Evolutionary conservation across 2,329 filamentous ascomycete genomes (phyloP).

Genomic region (Pseudocercospora eumusae): DNA sequence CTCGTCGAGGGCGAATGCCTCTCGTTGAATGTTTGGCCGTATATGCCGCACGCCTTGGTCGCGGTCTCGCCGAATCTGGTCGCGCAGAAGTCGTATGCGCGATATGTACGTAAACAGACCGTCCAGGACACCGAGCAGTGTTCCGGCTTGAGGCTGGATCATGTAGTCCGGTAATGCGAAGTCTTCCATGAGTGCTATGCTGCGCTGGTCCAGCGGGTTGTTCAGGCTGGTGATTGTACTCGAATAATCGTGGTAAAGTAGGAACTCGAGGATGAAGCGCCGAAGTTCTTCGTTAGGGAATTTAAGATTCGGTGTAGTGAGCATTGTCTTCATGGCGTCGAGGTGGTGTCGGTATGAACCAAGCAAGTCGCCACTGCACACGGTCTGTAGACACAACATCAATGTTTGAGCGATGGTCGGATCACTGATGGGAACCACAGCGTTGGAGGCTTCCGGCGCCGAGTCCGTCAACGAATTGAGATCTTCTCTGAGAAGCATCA

Average conservation of each 20-base stretch:
- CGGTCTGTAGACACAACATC: constrained; percentile 61
- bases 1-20: constrained; percentile 73
- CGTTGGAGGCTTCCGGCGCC: constrained; percentile 31
- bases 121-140: constrained; percentile 78
- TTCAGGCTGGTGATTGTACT: constrained; percentile 60
- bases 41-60: constrained; percentile 63
- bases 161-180: constrained; percentile 58
- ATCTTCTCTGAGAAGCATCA: constrained; percentile 30
- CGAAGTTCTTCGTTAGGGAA: constrained; percentile 65
- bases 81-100: constrained; percentile 74
- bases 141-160: constrained; percentile 57
- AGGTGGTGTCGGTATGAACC: constrained; percentile 66
- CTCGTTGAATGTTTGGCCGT: constrained; percentile 71
- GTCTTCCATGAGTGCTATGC: constrained; percentile 55
- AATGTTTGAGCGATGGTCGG: constrained; percentile 64
- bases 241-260: constrained; percentile 74
- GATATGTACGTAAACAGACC: constrained; percentile 77
- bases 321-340: constrained; percentile 70
- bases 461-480: constrained; percentile 13
- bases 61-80: constrained; percentile 70
- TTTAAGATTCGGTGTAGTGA: constrained; percentile 55
- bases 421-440: constrained; percentile 41
- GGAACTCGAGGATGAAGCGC: constrained; percentile 72
- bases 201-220: constrained; percentile 41
- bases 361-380: constrained; percentile 60